These are phyloP conservation scores for Primulina tabacum DNA, from an alignment of 257 asterid species.

Conservation along the genomic window DNA sequence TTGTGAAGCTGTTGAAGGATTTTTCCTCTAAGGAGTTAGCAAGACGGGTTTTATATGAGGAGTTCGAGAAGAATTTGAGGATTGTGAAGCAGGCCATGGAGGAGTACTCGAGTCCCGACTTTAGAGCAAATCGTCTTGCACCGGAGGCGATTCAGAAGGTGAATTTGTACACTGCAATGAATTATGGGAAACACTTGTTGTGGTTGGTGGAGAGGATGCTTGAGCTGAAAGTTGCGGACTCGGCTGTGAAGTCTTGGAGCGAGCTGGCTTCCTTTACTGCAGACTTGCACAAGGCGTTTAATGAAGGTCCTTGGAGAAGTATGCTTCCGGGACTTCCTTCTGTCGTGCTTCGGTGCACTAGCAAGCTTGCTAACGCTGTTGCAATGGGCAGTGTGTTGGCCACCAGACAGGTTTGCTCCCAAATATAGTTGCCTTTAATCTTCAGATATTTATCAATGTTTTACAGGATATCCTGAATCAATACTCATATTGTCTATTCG, in stretches of 20 bases:
- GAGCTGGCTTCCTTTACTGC: slow-evolving; percentile 69
- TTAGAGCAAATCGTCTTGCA: slow-evolving; percentile 80
- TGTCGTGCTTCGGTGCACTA: slow-evolving; percentile 75
- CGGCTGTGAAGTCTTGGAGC: slow-evolving; percentile 85
- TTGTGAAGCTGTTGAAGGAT: slow-evolving; percentile 82
- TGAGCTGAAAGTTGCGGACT: slow-evolving; percentile 83
- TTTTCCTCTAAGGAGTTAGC: slow-evolving; percentile 67
- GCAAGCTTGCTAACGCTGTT: slow-evolving; percentile 78
- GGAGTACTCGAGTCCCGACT: slow-evolving; percentile 85
- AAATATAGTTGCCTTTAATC: background rate
- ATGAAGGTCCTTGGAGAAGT: slow-evolving; percentile 76
- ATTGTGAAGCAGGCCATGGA: slow-evolving; percentile 80
- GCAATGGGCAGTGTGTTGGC: slow-evolving; percentile 68
- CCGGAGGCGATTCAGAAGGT: slow-evolving; percentile 90
- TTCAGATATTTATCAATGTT: background rate
- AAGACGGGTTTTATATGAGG: slow-evolving; percentile 67
- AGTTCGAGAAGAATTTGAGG: slow-evolving; percentile 61
- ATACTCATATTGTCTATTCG: background rate
- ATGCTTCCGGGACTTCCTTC: slow-evolving; percentile 78
- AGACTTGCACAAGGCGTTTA: slow-evolving; percentile 67
- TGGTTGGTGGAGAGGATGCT: slow-evolving; percentile 99
- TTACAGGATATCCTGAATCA: background rate
- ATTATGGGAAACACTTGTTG: slow-evolving; percentile 69
- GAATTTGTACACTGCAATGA: slow-evolving; percentile 81
- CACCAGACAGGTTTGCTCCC: slow-evolving; percentile 59